Evolutionary conservation across 2,329 filamentous ascomycete species (phyloP).

Genomic region (Sporothrix schenckii): DNA sequence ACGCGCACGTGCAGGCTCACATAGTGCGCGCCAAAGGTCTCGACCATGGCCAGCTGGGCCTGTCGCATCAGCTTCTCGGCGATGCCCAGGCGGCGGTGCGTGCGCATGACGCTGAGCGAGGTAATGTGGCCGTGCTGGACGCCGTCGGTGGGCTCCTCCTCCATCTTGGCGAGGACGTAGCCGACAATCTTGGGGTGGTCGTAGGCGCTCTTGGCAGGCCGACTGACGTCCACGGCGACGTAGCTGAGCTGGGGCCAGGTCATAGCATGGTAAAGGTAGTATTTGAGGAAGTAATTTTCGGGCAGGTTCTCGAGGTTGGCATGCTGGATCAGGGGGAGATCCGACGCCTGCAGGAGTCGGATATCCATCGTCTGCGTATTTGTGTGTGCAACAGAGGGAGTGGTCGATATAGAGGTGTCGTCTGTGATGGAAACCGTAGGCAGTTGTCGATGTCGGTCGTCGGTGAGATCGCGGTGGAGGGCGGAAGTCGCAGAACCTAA

Average conservation of each 20-base stretch:
- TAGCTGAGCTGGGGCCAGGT: constrained; percentile 98
- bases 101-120: constrained; percentile 92
- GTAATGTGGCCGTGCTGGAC: constrained; percentile 96
- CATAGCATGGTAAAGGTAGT: constrained; percentile 98
- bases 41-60: constrained; percentile 94
- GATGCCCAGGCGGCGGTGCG: constrained; percentile 85
- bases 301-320: constrained; percentile 98
- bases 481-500: constrained; percentile 16
- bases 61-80: constrained; percentile 98
- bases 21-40: constrained; percentile 87
- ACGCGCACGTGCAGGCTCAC: constrained; percentile 95
- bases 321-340: constrained; percentile 92
- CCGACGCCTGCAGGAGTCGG: constrained; percentile 77
- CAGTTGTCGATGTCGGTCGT: background rate
- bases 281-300: constrained; percentile 99
- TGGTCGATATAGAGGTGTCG: background rate
- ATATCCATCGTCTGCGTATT: constrained; percentile 72
- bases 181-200: constrained; percentile 97
- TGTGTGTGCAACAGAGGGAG: constrained; percentile 7
- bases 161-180: constrained; percentile 99
- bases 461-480: background rate
- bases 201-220: constrained; percentile 74
- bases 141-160: constrained; percentile 91
- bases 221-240: constrained; percentile 88
- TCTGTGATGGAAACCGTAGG: background rate